A percentile compares a stretch with the other conserved stretches of the same genome.
Evolutionary conservation across 1,139 yeast genomes (phyloP).

Genomic region (Taphrina populina): DNA sequence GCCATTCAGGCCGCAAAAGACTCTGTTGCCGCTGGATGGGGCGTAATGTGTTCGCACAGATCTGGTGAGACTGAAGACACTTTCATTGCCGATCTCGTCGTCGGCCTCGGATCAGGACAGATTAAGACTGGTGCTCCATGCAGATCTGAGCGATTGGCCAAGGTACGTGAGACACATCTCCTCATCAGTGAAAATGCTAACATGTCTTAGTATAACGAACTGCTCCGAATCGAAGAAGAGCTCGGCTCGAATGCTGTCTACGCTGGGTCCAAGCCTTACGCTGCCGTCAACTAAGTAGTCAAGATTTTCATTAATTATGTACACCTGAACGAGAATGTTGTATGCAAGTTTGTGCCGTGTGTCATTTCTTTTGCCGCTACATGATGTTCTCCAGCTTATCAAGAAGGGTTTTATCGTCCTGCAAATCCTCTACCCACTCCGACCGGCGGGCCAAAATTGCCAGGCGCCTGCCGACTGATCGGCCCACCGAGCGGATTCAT

Average conservation of each 20-base stretch:
- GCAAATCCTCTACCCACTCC: conserved; percentile 13
- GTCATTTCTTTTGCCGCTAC: too few species aligned
- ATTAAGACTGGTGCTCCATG: conserved; percentile 99
- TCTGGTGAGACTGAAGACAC: conserved; percentile 99
- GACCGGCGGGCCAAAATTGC: conserved; percentile 17
- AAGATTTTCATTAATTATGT: too few species aligned
- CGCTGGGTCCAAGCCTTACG: conserved; percentile 46
- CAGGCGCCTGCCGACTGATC: conserved; percentile 15
- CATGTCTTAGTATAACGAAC: conserved; percentile 59
- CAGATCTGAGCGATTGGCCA: conserved; percentile 98
- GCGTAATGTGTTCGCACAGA: conserved; percentile 97
- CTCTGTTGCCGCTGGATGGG: conserved; percentile 91
- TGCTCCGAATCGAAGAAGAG: conserved; percentile 95
- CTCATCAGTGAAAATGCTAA: background rate
- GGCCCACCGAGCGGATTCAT: conserved; percentile 14
- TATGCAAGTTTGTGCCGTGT: too few species aligned
- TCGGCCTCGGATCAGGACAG: conserved; percentile 96
- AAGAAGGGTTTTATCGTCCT: conserved; percentile 8
- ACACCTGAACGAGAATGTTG: too few species aligned
- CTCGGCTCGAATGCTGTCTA: conserved; percentile 91
- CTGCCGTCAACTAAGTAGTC: conserved; percentile 13
- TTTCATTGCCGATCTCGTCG: conserved; percentile 92
- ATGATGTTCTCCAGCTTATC: too few species aligned
- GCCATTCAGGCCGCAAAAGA: conserved; percentile 90
- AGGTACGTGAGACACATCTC: conserved; percentile 44